Base-by-base conservation (phyloP, 2,329 filamentous ascomycete genomes). In the Myotisia sp. region DNA sequence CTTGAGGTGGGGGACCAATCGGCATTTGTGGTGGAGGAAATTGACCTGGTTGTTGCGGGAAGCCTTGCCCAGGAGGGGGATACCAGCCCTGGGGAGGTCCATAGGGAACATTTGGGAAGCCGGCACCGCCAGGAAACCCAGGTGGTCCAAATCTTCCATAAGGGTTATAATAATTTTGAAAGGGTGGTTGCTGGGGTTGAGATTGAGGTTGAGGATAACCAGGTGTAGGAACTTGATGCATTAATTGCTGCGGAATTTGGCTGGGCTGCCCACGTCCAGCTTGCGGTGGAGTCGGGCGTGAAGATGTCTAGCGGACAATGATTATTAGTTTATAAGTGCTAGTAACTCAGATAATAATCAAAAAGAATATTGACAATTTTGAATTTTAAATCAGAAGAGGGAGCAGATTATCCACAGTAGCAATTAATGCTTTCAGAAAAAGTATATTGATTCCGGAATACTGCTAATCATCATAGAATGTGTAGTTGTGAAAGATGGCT, bases 381-480 rank as follows among this genome's bases (percentile, higher is more conserved):
- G 34, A 36, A 41, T 7, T 16, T 41, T 29, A 44, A 31, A 42
- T 93, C 85, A 94, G 85, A 93, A 94, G 86, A 86, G 94, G 94
- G 86, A 85, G 85, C 86, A 93, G 78, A 80, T 78, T 74, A 64
- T 93, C 86, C 77, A 92, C 86, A 93, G 67, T 71, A 71, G 79
- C n/a, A n/a, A n/a, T 68, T 84, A 92, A 85, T 85, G 84, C 84
- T 80, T 79, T 79, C 80, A 79, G 78, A 75, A 70, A 73, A 72
- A 67, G 69, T 73, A 68, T 70, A 63, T 65, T 54, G 53, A 92
- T 92, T 83, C 90, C 83, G n/a, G n/a, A n/a, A n/a, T n/a, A n/a
- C n/a, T n/a, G n/a, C n/a, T n/a, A n/a, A n/a, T n/a, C n/a, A n/a
- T n/a, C n/a, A n/a, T n/a, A n/a, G n/a, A n/a, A n/a, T n/a, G n/a